phyloP scores from a whole-genome alignment of 169 alveolate species.

The Blepharisma undulans region DNA sequence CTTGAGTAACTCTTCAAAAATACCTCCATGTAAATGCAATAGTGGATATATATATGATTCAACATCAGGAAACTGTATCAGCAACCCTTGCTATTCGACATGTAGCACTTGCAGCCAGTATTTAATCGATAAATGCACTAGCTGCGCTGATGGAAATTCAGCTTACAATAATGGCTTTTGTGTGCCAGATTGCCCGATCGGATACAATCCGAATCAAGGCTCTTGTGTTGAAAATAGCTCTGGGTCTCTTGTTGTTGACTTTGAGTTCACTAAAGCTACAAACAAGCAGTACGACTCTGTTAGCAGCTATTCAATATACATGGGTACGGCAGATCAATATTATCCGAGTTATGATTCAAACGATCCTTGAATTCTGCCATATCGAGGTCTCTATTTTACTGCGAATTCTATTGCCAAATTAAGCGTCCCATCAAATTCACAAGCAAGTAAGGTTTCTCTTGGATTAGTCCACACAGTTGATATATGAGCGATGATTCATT shows the following conservation, averaged over 20 bases:
- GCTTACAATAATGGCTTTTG: too few relatives aligned
- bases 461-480: not conserved
- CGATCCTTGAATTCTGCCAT: slow-evolving; percentile 13
- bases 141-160: too few relatives aligned
- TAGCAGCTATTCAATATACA: not conserved
- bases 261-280: not conserved
- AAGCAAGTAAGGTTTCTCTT: not conserved
- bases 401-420: not conserved
- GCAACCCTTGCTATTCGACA: too few relatives aligned
- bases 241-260: too few relatives aligned
- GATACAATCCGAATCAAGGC: too few relatives aligned
- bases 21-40: not conserved
- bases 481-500: not conserved
- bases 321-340: not conserved
- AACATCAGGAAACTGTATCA: not conserved
- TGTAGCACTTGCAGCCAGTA: too few relatives aligned
- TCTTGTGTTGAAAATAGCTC: too few relatives aligned
- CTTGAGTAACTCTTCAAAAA: not conserved
- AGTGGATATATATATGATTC: not conserved
- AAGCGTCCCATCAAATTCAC: not conserved
- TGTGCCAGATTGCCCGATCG: too few relatives aligned
- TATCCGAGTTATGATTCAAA: slow-evolving; percentile 4
- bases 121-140: too few relatives aligned
- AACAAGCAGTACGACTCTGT: not conserved
- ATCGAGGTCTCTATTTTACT: slow-evolving; percentile 3